phyloP scores from a whole-genome alignment of 306 rosid species.

The Vicia faba region DNA sequence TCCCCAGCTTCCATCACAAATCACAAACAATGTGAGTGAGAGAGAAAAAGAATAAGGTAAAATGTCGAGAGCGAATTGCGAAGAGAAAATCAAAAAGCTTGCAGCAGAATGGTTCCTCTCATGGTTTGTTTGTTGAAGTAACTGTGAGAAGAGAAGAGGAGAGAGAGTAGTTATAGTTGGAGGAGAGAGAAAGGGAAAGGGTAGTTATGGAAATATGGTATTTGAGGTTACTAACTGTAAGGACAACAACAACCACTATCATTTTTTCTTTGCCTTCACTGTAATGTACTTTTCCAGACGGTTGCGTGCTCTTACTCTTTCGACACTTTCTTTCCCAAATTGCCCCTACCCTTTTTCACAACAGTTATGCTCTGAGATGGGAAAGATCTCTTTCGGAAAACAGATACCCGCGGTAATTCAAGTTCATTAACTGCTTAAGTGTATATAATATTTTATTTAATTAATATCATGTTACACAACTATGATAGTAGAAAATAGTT shows the following conservation, averaged over 20 bases:
- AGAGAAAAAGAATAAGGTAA: not conserved
- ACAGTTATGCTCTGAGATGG: not conserved
- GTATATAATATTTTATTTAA: too few species aligned
- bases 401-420: not conserved
- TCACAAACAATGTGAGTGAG: not conserved
- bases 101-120: too few species aligned
- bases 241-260: constrained; percentile 33
- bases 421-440: not conserved
- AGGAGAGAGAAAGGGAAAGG: constrained; percentile 40
- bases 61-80: too few species aligned
- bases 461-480: too few species aligned
- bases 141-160: constrained; percentile 9
- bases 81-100: too few species aligned
- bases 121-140: constrained; percentile 25
- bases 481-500: too few species aligned
- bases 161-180: constrained; percentile 40
- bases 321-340: constrained; percentile 15
- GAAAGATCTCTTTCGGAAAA: not conserved
- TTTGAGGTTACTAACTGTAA: constrained; percentile 40
- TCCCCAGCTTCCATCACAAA: constrained; percentile 71
- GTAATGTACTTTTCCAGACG: constrained; percentile 36
- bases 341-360: constrained; percentile 36
- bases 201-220: constrained; percentile 30
- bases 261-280: constrained; percentile 42
- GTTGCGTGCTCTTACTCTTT: constrained; percentile 40